phyloP scores from a whole-genome alignment of 306 rosid species.

The Boehmeria nivea region DNA sequence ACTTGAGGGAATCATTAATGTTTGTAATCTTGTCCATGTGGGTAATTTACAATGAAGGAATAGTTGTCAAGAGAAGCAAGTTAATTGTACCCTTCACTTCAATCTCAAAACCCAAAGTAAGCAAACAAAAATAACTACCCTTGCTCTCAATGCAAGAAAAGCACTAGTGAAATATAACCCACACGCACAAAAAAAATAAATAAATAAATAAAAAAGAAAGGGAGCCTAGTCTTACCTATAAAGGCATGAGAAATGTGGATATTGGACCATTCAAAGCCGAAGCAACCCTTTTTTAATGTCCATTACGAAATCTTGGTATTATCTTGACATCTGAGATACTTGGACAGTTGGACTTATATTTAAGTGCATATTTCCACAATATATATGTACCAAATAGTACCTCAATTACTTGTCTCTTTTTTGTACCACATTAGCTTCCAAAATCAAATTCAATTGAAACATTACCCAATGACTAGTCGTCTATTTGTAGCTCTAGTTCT shows the following conservation, averaged over 20 bases:
- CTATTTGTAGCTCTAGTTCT: conserved; percentile 24
- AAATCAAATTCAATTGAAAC: background rate
- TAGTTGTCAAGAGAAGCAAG: conserved; percentile 12
- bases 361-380: background rate
- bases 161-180: conserved; percentile 11
- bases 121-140: conserved; percentile 30
- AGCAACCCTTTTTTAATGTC: background rate
- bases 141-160: conserved; percentile 43
- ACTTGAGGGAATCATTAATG: conserved; percentile 1
- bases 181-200: no score
- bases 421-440: no score
- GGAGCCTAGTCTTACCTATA: conserved; percentile 10
- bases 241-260: conserved; percentile 15
- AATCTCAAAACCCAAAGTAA: conserved; percentile 21
- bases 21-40: conserved; percentile 15
- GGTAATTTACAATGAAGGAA: conserved; percentile 13
- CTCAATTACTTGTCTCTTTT: no score
- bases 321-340: background rate
- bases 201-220: no score
- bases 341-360: background rate
- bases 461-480: conserved; percentile 32
- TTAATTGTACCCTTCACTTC: conserved; percentile 23
- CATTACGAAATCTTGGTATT: background rate
- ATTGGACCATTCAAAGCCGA: conserved; percentile 2
- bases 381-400: background rate